phyloP scores from a whole-genome alignment of 2,329 filamentous ascomycete species.

The Fusarium clavum region DNA sequence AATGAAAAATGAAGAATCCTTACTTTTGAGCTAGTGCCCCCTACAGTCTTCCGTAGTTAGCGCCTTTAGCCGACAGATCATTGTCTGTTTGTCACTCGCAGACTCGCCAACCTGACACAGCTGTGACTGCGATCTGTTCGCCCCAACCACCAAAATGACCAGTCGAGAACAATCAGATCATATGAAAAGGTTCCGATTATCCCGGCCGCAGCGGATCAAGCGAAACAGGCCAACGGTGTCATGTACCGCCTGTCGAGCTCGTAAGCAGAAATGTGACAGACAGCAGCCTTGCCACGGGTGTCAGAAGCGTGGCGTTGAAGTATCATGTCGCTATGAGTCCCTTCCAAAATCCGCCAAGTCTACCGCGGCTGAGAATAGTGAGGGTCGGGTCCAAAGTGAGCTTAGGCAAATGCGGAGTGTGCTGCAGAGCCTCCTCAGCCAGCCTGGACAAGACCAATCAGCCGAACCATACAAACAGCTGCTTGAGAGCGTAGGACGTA shows the following conservation, averaged over 20 bases:
- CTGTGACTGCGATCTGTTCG: too few relatives aligned
- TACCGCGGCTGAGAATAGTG: not conserved
- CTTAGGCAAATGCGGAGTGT: conserved; percentile 21
- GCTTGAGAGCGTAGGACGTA: not conserved
- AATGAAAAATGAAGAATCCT: too few relatives aligned
- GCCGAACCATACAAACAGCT: not conserved
- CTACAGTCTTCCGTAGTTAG: too few relatives aligned
- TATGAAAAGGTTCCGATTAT: conserved; percentile 5
- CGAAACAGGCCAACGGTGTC: conserved; percentile 8
- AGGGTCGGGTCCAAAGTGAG: conserved; percentile 1
- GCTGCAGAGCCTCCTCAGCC: not conserved
- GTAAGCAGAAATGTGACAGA: conserved; percentile 26
- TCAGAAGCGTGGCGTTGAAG: not conserved
- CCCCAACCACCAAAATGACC: not conserved
- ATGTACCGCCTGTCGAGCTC: conserved; percentile 11
- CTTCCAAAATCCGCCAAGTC: fast-evolving
- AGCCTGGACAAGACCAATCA: not conserved
- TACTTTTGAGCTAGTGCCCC: too few relatives aligned
- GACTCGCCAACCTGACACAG: not conserved
- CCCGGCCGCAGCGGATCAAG: not conserved
- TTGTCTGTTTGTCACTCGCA: not conserved
- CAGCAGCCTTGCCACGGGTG: conserved; percentile 19
- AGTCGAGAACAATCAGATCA: not conserved
- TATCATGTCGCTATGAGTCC: not conserved
- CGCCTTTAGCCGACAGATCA: not conserved